Percentiles rank a stretch among this genome's conserved stretches.
Conservation (phyloP, 176 grass and related monocot species). For the Juncus inflexus region DNA sequence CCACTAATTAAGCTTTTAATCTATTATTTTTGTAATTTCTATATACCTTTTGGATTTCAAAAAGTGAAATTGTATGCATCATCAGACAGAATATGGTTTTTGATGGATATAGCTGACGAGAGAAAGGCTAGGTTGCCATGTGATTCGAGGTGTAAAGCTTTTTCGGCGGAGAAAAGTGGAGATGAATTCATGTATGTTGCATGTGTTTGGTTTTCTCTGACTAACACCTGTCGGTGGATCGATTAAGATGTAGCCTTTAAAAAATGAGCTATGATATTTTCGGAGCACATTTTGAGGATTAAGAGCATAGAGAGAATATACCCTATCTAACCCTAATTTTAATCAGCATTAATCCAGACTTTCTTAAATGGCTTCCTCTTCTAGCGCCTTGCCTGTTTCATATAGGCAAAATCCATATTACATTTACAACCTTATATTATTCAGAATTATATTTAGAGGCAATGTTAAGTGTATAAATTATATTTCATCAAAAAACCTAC, state of each 20-base stretch:
- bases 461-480: no score
- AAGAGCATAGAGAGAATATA: no score
- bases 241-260: neutral
- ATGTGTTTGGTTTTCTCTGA: constrained; percentile 22
- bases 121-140: constrained; percentile 41
- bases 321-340: no score
- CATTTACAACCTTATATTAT: no score
- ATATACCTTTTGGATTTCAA: constrained; percentile 20
- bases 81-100: constrained; percentile 22
- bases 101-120: constrained; percentile 27
- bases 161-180: neutral
- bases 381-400: no score
- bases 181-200: constrained; percentile 14
- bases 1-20: constrained; percentile 2
- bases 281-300: no score
- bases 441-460: no score
- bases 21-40: neutral
- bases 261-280: no score
- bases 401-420: no score
- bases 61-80: constrained; percentile 34
- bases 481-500: no score
- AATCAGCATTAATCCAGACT: no score
- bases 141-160: constrained; percentile 56
- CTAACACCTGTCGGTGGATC: neutral
- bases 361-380: no score